phyloP scores from a whole-genome alignment of 495 filamentous ascomycete genomes.

The Halenospora varia region DNA sequence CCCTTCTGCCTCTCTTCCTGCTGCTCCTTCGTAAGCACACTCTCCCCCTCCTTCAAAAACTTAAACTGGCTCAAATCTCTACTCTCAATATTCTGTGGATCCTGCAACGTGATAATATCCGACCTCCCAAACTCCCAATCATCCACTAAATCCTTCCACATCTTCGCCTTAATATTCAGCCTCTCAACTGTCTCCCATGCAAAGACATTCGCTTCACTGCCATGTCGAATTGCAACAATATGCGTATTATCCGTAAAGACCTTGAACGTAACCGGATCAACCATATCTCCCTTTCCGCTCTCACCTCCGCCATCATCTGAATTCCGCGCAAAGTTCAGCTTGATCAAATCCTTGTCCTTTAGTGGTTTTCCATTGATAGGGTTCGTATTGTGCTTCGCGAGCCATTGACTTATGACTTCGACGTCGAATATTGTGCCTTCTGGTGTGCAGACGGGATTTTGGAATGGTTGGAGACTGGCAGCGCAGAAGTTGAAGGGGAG shows the following conservation, averaged over 20 bases:
- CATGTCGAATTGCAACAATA: conserved; percentile 80
- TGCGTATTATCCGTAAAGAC: conserved; percentile 97
- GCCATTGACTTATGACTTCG: conserved; percentile 84
- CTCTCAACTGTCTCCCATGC: conserved; percentile 92
- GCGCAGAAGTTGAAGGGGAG: conserved; percentile 99
- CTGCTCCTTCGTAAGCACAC: conserved; percentile 59
- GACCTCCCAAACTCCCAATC: conserved; percentile 84
- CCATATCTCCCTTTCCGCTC: conserved; percentile 64
- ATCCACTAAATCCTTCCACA: conserved; percentile 88
- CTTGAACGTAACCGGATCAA: conserved; percentile 96
- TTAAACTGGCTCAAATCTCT: conserved; percentile 87
- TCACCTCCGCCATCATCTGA: conserved; percentile 33
- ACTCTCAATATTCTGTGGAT: conserved; percentile 85
- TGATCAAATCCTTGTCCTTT: conserved; percentile 78
- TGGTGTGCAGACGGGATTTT: conserved; percentile 77
- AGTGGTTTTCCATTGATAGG: conserved; percentile 80
- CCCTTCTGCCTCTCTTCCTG: conserved; percentile 54
- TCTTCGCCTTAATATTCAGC: conserved; percentile 95
- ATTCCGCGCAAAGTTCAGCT: conserved; percentile 88
- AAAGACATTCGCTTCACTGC: conserved; percentile 84
- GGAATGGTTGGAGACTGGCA: conserved; percentile 87
- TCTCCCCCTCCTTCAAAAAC: conserved; percentile 79
- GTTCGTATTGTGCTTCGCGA: conserved; percentile 88
- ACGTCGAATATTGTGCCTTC: conserved; percentile 82
- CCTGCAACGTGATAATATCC: conserved; percentile 95